phyloP scores from a whole-genome alignment of 495 filamentous ascomycete species.

The Hypoxylon perforatum region DNA sequence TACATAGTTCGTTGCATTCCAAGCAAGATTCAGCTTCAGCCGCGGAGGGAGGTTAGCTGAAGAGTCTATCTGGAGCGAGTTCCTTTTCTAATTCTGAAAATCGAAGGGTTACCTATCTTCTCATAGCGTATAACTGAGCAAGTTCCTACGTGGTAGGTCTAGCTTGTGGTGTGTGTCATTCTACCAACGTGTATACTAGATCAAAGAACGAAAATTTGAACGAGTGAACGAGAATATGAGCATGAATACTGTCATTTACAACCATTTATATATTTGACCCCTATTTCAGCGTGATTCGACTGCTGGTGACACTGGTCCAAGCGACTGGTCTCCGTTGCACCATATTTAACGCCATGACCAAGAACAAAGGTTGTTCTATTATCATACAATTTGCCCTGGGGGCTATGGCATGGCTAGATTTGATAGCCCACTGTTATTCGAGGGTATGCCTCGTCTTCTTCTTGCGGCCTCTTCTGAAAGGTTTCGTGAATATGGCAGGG shows the following conservation, averaged over 20 bases:
- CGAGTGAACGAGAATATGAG: constrained; percentile 20
- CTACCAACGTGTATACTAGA: constrained; percentile 35
- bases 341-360: too few relatives aligned
- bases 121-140: not conserved
- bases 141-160: not conserved
- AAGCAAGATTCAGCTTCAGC: constrained; percentile 5
- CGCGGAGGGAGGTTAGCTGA: constrained; percentile 14
- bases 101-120: constrained; percentile 14
- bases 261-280: not conserved
- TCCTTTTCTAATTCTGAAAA: constrained; percentile 16
- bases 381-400: too few relatives aligned
- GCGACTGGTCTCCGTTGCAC: too few relatives aligned
- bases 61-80: constrained; percentile 8
- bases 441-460: too few relatives aligned
- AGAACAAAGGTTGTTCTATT: too few relatives aligned
- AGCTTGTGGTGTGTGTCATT: constrained; percentile 5
- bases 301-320: not conserved
- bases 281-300: not conserved
- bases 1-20: constrained; percentile 20
- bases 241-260: constrained; percentile 2
- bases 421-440: too few relatives aligned
- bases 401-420: too few relatives aligned
- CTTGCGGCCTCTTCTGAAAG: too few relatives aligned
- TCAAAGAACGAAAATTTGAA: constrained; percentile 5
- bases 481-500: too few relatives aligned